Base-by-base conservation (phyloP, 306 rosid species). In the Trifolium subterraneum region DNA sequence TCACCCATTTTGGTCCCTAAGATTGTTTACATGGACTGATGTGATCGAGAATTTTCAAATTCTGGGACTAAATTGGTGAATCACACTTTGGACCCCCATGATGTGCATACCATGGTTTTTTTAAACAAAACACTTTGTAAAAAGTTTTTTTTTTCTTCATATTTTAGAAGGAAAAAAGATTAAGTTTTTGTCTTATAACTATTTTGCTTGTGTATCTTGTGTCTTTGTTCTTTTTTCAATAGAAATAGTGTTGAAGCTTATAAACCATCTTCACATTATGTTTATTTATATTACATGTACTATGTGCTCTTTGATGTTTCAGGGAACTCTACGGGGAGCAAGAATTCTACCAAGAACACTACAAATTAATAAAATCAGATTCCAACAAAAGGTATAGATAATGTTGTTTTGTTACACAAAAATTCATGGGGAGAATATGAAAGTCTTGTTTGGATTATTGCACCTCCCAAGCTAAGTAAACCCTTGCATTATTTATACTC, bases 241-340 rank as follows among this genome's bases (percentile, higher is more conserved):
- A 31, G 15, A 1, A 18, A 36, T 64, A 4, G 6, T 56, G 61
- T 62, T 68, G 68, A 69, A 42, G 36, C 16, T 29, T 59, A 31
- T n/a, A 48, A 27, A 27, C 39, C 14, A 55, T 59, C 19, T 20
- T 41, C n/a, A 52, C 18, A 73, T 6, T 42, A 13, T 62, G 23
- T 36, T 27, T 4, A 23, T 56, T 54, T 47, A 38, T 25, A 18
- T 25, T 7, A 8, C 45, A 56, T 62, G 50, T 61, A 76, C 31
- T 23, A 27, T 67, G 10, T 47, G 4, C 66, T 15, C 61, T 66
- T 47, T 74, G 56, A 25, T 72, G 31, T 67, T 85, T 82, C 86
- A 91, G 97, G 87, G 64, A 78, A 71, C 76, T 87, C 55, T 89
- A 89, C 31, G 90, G 86, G 20, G 87, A 50, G 86, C 87, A 81